phyloP scores from a whole-genome alignment of 441 rosid genomes.

The Dalechampia spathulata region DNA sequence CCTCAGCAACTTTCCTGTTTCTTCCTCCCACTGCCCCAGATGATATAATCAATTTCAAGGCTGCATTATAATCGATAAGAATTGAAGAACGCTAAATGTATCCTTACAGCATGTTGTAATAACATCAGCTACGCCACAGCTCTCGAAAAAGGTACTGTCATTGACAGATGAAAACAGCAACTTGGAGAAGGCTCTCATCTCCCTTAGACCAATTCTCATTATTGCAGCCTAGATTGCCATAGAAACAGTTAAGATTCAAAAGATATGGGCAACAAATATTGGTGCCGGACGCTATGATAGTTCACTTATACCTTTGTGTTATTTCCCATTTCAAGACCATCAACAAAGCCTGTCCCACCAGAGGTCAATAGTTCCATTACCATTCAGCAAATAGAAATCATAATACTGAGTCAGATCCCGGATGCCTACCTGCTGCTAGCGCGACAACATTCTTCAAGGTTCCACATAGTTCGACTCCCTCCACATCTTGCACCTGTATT shows the following conservation, averaged over 20 bases:
- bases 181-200: slow-evolving; percentile 87
- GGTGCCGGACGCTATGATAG: not conserved
- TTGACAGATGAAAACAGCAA: slow-evolving; percentile 77
- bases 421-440: slow-evolving; percentile 62
- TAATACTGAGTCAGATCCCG: not conserved
- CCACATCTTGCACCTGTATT: slow-evolving; percentile 80
- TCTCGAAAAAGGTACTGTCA: slow-evolving; percentile 91
- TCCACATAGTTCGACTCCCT: slow-evolving; percentile 93
- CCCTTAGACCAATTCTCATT: slow-evolving; percentile 93
- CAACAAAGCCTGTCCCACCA: slow-evolving; percentile 62
- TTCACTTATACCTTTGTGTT: slow-evolving; percentile 65
- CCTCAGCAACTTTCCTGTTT: slow-evolving; percentile 90
- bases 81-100: slow-evolving; percentile 10
- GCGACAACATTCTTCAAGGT: slow-evolving; percentile 96
- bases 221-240: slow-evolving; percentile 63
- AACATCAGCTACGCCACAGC: slow-evolving; percentile 96
- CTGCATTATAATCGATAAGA: slow-evolving; percentile 3
- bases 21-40: slow-evolving; percentile 84
- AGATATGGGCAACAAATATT: not conserved
- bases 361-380: slow-evolving; percentile 6
- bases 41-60: slow-evolving; percentile 8
- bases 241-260: not conserved
- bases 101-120: slow-evolving; percentile 91
- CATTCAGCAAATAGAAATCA: not conserved
- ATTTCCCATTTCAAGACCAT: slow-evolving; percentile 96